These are phyloP conservation scores for Botrytis squamosa DNA, from an alignment of 2,329 filamentous ascomycete genomes.

Conservation along the genomic window DNA sequence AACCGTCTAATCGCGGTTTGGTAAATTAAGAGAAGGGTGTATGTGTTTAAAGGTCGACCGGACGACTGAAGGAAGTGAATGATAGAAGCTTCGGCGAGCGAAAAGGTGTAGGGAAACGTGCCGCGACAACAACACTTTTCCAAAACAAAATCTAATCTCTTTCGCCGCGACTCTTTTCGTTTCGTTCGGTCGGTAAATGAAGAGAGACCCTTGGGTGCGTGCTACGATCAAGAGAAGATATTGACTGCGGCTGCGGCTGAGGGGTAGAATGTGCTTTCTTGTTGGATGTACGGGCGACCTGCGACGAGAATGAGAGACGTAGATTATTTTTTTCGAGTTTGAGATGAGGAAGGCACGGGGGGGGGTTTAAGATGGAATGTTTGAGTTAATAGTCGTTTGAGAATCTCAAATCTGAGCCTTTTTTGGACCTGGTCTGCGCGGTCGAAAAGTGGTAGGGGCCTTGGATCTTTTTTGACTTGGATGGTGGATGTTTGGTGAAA, in stretches of 20 bases:
- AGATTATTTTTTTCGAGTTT: constrained; percentile 16
- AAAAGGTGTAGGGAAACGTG: background rate
- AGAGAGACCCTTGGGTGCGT: background rate
- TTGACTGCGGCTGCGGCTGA: background rate
- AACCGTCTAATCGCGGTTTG: constrained; percentile 3
- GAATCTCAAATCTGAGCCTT: constrained; percentile 17
- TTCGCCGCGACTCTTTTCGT: background rate
- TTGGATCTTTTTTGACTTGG: constrained; percentile 8
- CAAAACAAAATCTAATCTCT: background rate
- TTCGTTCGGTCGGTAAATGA: constrained; percentile 1
- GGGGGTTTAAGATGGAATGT: constrained; percentile 16
- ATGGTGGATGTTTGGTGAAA: background rate
- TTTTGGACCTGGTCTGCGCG: constrained; percentile 9
- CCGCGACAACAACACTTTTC: constrained; percentile 3
- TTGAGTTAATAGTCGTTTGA: constrained; percentile 15
- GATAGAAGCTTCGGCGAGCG: background rate
- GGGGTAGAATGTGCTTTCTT: constrained; percentile 1
- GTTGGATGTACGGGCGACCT: constrained; percentile 17
- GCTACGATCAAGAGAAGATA: background rate
- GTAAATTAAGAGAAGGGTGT: constrained; percentile 5
- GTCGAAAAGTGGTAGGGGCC: constrained; percentile 7
- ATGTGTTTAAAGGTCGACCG: background rate
- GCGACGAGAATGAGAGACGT: constrained; percentile 24
- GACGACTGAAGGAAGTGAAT: background rate
- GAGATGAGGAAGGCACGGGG: constrained; percentile 16